Evolutionary conservation across 2,329 filamentous ascomycete genomes (phyloP), one percentile per base, ranked within the genome.

Genomic region (Xylaria sp.): DNA sequence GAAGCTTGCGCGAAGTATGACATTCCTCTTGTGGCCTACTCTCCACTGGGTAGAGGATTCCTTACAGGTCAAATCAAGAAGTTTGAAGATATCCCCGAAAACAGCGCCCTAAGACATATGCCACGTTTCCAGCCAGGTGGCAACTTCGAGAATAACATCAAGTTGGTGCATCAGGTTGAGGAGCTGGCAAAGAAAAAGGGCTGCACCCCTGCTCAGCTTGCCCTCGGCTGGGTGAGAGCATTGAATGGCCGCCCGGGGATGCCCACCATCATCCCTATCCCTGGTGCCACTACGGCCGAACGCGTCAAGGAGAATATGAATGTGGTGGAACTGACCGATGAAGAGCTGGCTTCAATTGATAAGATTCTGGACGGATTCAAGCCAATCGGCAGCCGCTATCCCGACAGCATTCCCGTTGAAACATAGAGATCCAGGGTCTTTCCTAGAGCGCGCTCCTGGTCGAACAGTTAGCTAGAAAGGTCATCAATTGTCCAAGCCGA

Each of bases 1-100:
- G 75, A 70, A 64, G 84, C 87, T 0, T 91, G 89, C 75, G 84
- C 82, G 0, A 85, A 94, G 76, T 79, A 91, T 55, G 82, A 84
- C 56, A 93, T 95, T 68, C 90, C 91, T 0, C 81, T 94, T 57
- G 80, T 93, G 43, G 91, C 90, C 0, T 94, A 94, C 80, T 91
- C 90, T 54, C 92, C 92, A 0, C 83, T 94, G 0, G 90, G 91
- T 6, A 71, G 76, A 1, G 88, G 88, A 0, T 85, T 90, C 80
- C 78, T 90, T 66, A 86, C 86, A 0, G 86, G 87, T 0, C 77
- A 85, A 70, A 81, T 88, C 74, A 85, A 83, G 75, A 82, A 78
- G 7, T 70, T 74, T 1, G 82, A 86, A 1, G 90, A 92, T 73
- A 79, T 92, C 46, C 84, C 84, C 2, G 80, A 86, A 55, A 82